Base-by-base conservation (phyloP, 495 filamentous ascomycete species). In the Aspergillus nidulans region DNA sequence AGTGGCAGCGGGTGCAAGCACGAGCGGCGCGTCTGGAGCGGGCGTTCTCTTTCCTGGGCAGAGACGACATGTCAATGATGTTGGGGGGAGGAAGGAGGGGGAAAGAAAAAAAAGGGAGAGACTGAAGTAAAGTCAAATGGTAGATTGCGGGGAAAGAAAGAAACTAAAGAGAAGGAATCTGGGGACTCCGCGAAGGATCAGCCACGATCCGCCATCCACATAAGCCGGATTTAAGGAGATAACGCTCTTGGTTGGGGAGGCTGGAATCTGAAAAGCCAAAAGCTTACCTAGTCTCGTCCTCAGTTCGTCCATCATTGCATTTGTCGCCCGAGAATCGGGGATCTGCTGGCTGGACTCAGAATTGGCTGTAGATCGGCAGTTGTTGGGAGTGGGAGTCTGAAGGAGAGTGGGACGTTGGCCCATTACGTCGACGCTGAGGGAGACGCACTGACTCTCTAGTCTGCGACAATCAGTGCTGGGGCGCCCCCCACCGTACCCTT, bases 1-100 rank as follows among this genome's bases (percentile, higher is more conserved):
- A 50, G 38, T 59, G 57, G 25, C 57, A 59, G 47, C 52, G 52
- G 16, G 47, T 30, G 30, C 57, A 59, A 26, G 57, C 57, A 19
- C 57, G 57, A 19, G 57, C 47, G 5, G 57, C 45, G 12, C 57
- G 57, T 32, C 51, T 54, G 8, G 45, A 56, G 19, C 53, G 53
- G 16, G 45, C 18, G 3, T 49, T 56, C 25, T 49, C 13, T 13
- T 18, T 40, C 38, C 18, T 40, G 23, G 38, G 18, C 20, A 13
- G 30, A 4, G 20, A 21, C 44, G 51, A 21, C 49, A 45, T 53
- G 26, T 10, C 25, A 12, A 19, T 13, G 9, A 2, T 6, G 28
- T 26, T 44, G 21, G 10, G 5, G 32, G 15, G 8, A n/a, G n/a
- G n/a, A n/a, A n/a, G n/a, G n/a, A n/a, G n/a, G n/a, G n/a, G n/a